Percentiles rank a stretch among this genome's conserved stretches.
These are phyloP conservation scores for Eucalyptus marginata DNA, from an alignment of 345 rosid genomes.

Conservation along the genomic window DNA sequence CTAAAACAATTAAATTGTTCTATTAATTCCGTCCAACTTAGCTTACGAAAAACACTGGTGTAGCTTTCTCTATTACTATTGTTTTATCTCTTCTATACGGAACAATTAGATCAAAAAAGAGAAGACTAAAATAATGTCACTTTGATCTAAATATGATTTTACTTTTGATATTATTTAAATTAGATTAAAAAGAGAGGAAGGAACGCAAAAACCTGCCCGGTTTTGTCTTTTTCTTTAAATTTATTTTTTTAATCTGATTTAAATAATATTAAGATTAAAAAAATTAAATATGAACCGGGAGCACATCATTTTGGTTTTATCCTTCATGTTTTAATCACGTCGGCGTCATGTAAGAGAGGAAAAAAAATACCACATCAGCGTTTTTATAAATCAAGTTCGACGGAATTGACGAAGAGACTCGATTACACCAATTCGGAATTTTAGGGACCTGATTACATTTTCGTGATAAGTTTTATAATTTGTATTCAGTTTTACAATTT, in stretches of 20 bases:
- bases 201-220: fast-evolving
- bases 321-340: fast-evolving
- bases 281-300: fast-evolving
- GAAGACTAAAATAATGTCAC: not conserved
- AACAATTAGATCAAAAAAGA: too few species aligned
- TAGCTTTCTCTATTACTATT: too few species aligned
- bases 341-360: fast-evolving
- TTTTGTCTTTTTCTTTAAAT: not conserved
- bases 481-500: fast-evolving
- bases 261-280: too few species aligned
- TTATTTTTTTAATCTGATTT: too few species aligned
- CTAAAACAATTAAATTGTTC: too few species aligned
- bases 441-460: fast-evolving
- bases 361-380: fast-evolving
- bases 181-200: too few species aligned
- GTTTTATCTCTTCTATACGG: not conserved
- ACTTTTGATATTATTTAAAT: too few species aligned
- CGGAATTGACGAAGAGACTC: fast-evolving
- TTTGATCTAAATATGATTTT: too few species aligned
- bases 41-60: fast-evolving
- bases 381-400: fast-evolving
- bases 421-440: fast-evolving
- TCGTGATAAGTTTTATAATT: too few species aligned
- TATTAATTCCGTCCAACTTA: too few species aligned
- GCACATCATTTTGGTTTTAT: fast-evolving